A percentile compares a stretch with the other conserved stretches of the same genome.
phyloP scores from a whole-genome alignment of 2,329 filamentous ascomycete species.

The Beauveria medogensis region DNA sequence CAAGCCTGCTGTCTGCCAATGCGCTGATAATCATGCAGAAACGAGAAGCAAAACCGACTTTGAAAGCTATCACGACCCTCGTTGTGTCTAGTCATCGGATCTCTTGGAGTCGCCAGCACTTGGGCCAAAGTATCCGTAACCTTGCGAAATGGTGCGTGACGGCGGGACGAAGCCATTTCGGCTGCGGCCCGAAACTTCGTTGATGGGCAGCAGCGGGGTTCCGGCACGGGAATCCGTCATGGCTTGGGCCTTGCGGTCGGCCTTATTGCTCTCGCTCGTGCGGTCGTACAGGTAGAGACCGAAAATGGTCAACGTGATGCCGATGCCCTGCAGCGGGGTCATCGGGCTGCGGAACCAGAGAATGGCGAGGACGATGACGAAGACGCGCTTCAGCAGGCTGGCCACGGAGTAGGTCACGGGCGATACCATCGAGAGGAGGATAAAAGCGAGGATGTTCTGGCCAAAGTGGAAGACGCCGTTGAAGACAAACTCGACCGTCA shows the following conservation, averaged over 20 bases:
- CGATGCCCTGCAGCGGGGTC: constrained; percentile 71
- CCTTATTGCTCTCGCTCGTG: constrained; percentile 79
- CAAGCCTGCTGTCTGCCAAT: constrained; percentile 3
- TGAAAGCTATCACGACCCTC: constrained; percentile 2
- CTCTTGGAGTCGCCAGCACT: constrained; percentile 45
- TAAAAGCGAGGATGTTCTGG: constrained; percentile 91
- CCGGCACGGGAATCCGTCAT: constrained; percentile 35
- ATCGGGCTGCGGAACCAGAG: constrained; percentile 93
- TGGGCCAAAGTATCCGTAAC: constrained; percentile 36
- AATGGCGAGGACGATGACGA: constrained; percentile 90
- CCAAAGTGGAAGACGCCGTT: constrained; percentile 96
- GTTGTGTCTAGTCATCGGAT: constrained; percentile 35
- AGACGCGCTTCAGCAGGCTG: constrained; percentile 91
- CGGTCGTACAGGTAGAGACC: constrained; percentile 95
- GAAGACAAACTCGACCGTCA: constrained; percentile 83
- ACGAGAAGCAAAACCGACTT: neutral
- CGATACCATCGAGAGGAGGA: constrained; percentile 85
- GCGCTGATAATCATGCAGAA: neutral
- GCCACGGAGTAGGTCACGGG: constrained; percentile 97
- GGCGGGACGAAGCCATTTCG: constrained; percentile 1
- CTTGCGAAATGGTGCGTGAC: constrained; percentile 22
- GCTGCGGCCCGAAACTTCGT: constrained; percentile 15
- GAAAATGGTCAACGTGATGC: constrained; percentile 81
- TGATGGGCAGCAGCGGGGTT: constrained; percentile 58
- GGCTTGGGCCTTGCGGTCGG: constrained; percentile 70